Base-by-base conservation (phyloP, 2,329 filamentous ascomycete genomes). In the Diaporthe caulivora region DNA sequence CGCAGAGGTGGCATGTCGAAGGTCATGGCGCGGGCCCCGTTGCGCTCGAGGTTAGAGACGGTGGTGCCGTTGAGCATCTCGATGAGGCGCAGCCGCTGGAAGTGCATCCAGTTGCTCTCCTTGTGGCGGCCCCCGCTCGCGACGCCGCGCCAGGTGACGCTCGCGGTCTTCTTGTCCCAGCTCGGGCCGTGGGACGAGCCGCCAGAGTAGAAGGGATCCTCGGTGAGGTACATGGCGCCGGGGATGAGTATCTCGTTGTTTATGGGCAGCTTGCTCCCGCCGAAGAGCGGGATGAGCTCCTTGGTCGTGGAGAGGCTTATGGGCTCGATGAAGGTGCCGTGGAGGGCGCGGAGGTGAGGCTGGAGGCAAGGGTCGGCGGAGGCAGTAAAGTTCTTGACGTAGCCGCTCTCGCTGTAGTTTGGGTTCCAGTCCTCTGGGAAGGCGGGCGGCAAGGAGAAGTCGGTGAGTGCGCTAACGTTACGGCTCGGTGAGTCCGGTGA, bases 71-170 rank as follows among this genome's bases (percentile, higher is more conserved):
- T 94, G 62, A 92, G 83, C 90, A 94, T 92, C 73, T 91, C 86
- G 34, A 94, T 84, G 73, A 94, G 89, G 5, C 92, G 90, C 77
- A 93, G 92, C n/a, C 92, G 90, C 75, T 94, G 92, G 77, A 93
- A 93, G 47, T 90, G 88, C 44, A 86, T 86, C 92, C 92, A 94
- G 74, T 88, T 92, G 57, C 90, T 80, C n/a, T 78, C 77, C 72
- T 82, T 82, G 58, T 86, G 81, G 37, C 85, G 84, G 1, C 91
- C 91, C 3, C 91, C 92, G 10, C 91, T 92, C 3, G 89, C 90
- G 2, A 90, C 88, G 58, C 92, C 92, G 49, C 92, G 89, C 92
- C 92, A 93, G 47, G 92, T 83, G 58, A 91, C 81, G 4, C 82
- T 84, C 70, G 88, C 84, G 37, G 82, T 82, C 81, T 93, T 93